Evolutionary conservation across 2,329 filamentous ascomycete genomes (phyloP), one percentile per base, ranked within the genome.

Genomic region (Macrophomina pseudophaseolina): DNA sequence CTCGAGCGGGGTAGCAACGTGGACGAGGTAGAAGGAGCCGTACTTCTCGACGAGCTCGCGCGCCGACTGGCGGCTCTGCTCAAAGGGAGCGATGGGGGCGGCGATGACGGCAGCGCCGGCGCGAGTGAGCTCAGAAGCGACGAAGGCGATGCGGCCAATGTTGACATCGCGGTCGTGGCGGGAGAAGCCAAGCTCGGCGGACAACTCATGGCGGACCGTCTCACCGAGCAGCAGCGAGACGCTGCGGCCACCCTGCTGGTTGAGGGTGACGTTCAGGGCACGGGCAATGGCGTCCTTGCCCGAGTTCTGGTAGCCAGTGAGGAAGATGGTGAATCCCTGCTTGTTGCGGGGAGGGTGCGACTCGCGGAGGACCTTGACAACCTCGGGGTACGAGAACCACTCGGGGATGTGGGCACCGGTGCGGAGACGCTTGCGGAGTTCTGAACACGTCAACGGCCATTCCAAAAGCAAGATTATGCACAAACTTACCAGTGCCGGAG

Each of bases 341-440:
- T 90, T 87, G 74, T 88, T 90, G 72, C 95, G 91, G 62, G 96
- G 89, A 59, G 94, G 95, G 85, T 98, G 95, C 73, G 94, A 97
- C 84, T 99, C 94, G 75, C 95, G 90, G 69, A 99, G 90, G 59
- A 98, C 95, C 81, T 89, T 90, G 82, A 99, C 95, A 73, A 99
- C 95, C 84, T 99, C 95, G 69, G 95, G 94, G 86, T 99, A 99
- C 38, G 95, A 98, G 87, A 99, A 99, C 95, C 95, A 99, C 82
- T 96, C 93, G 73, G 95, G 95, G 74, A 99, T 99, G 73, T 97
- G 93, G 74, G 92, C 92, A 73, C 95, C 95, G 68, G 91, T 96
- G 75, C 91, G 90, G 70, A 99, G 90, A 74, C 95, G 92, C 76
- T 91, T 88, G 76, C 95, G 94, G 75, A 99, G 92, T 85, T 99